A percentile compares a stretch with the other conserved stretches of the same genome.
phyloP scores from a whole-genome alignment of 768 basidiomycete genomes.

The Lyophyllum shimeji region DNA sequence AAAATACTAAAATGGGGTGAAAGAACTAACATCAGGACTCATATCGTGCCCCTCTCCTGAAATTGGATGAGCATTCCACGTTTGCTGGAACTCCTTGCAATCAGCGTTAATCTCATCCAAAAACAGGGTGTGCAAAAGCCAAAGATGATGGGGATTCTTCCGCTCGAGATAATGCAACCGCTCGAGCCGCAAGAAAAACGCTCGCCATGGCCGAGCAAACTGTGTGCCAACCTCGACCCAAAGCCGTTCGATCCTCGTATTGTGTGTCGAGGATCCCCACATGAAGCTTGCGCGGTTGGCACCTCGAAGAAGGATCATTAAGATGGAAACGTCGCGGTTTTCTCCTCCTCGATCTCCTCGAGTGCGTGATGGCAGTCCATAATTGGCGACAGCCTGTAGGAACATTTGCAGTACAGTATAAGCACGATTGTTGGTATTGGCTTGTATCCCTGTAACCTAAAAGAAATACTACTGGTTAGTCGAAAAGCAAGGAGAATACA shows the following conservation, averaged over 20 bases:
- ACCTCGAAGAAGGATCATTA: slow-evolving; percentile 34
- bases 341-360: slow-evolving; percentile 35
- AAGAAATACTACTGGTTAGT: not conserved
- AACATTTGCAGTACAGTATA: slow-evolving; percentile 27
- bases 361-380: slow-evolving; percentile 29
- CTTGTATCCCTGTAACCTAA: slow-evolving; percentile 26
- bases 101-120: slow-evolving; percentile 35
- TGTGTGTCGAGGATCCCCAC: slow-evolving; percentile 39
- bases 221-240: slow-evolving; percentile 25
- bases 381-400: slow-evolving; percentile 16
- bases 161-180: slow-evolving; percentile 31
- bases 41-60: slow-evolving; percentile 23
- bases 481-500: not conserved
- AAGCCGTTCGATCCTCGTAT: slow-evolving; percentile 39
- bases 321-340: slow-evolving; percentile 30
- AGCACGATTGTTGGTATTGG: slow-evolving; percentile 27
- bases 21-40: slow-evolving; percentile 18
- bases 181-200: slow-evolving; percentile 40
- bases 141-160: slow-evolving; percentile 32
- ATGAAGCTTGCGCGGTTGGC: slow-evolving; percentile 29
- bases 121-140: slow-evolving; percentile 45
- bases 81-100: slow-evolving; percentile 28
- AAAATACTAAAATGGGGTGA: not conserved
- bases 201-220: slow-evolving; percentile 39
- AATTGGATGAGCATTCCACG: slow-evolving; percentile 43